phyloP scores from a whole-genome alignment of 306 rosid species.

The Cercis canadensis region DNA sequence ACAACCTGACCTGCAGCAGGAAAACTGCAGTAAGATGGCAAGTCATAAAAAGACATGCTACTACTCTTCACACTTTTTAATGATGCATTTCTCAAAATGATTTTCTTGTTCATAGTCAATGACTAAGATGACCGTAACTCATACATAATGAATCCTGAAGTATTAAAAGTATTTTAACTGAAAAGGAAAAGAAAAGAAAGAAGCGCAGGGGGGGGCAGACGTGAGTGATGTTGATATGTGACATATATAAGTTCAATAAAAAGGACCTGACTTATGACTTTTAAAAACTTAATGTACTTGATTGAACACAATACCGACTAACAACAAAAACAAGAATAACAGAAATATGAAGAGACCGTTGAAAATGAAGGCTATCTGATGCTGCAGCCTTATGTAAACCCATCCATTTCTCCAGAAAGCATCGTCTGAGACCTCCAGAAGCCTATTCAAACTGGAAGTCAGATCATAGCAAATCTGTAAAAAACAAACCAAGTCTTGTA shows the following conservation, averaged over 20 bases:
- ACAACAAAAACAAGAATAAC: conserved; percentile 12
- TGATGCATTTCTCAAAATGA: too few relatives aligned
- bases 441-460: conserved; percentile 77
- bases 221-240: too few relatives aligned
- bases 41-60: conserved; percentile 24
- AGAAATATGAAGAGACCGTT: conserved; percentile 58
- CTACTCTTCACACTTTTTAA: neutral
- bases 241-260: neutral
- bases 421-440: conserved; percentile 67
- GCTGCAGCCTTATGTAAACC: conserved; percentile 79
- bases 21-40: conserved; percentile 37
- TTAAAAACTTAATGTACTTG: conserved; percentile 13
- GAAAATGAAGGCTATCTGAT: conserved; percentile 72
- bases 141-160: too few relatives aligned
- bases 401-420: conserved; percentile 90
- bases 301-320: conserved; percentile 24
- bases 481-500: conserved; percentile 23
- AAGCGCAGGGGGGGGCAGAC: too few relatives aligned
- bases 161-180: too few relatives aligned
- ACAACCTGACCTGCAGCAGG: conserved; percentile 75
- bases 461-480: conserved; percentile 80
- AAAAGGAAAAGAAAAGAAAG: too few relatives aligned
- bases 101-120: too few relatives aligned
- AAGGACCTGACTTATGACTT: conserved; percentile 1
- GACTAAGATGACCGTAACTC: too few relatives aligned